Conservation (phyloP, 1,284 basidiomycete species). For the Macrocystidia cucumis region DNA sequence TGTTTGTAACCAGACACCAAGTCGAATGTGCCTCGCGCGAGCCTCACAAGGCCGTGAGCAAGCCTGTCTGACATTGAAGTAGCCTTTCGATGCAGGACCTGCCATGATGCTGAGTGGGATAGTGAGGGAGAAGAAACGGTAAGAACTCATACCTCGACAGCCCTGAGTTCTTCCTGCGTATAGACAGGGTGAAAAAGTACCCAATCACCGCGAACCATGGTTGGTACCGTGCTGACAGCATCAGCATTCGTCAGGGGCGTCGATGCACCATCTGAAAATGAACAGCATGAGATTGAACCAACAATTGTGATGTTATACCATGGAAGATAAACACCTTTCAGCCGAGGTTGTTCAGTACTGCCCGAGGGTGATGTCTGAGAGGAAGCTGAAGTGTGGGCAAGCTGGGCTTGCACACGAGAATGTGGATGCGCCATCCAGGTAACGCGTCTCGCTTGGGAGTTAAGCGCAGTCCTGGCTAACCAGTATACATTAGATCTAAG, state of each 20-base stretch:
- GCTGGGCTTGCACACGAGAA: no score
- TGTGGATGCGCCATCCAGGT: no score
- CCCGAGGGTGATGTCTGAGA: no score
- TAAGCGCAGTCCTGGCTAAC: no score
- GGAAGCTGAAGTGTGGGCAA: no score
- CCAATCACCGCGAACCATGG: slow-evolving; percentile 64
- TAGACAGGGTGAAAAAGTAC: slow-evolving; percentile 83
- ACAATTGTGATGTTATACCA: no score
- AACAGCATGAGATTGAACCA: no score
- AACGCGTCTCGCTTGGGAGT: no score
- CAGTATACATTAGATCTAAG: no score
- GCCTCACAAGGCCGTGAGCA: slow-evolving; percentile 55
- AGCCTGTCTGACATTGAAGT: slow-evolving; percentile 68
- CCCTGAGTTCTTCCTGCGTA: slow-evolving; percentile 67
- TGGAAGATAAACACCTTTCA: no score
- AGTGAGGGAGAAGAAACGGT: background rate
- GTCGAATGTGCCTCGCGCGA: slow-evolving; percentile 65
- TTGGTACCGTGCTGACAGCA: slow-evolving; percentile 18
- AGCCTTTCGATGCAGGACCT: slow-evolving; percentile 69
- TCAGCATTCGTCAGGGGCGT: slow-evolving; percentile 16
- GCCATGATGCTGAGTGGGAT: slow-evolving; percentile 3
- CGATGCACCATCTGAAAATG: slow-evolving; percentile 4
- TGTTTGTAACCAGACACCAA: slow-evolving; percentile 78
- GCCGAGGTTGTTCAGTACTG: no score
- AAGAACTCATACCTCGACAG: slow-evolving; percentile 49